Base-by-base conservation (phyloP, 305 asterid species). In the Fraxinus sp. region DNA sequence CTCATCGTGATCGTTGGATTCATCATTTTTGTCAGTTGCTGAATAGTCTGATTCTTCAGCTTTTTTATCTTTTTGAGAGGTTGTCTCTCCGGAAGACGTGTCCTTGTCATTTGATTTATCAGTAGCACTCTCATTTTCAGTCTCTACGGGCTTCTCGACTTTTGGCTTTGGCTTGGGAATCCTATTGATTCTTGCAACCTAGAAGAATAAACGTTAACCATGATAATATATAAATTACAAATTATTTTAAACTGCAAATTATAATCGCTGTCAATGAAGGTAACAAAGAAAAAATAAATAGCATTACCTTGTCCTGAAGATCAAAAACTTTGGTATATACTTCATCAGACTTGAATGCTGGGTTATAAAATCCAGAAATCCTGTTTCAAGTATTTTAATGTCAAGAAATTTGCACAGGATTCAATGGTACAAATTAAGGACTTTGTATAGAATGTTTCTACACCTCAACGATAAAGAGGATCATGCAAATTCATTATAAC, bases 91-190 rank as follows among this genome's bases (percentile, higher is more conserved):
- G 28, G 94, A 84, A 68, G 91, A 49, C 9, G 95, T 82, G 68
- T 87, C 86, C 0, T 81, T 77, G 52, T 89, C 36, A 43, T 89
- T 89, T 85, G 85, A 66, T 86, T 92, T 89, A 59, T 90, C 93
- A 28, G 75, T 81, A 32, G 22, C 81, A 80, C 73, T 86, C 80
- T 87, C 91, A 3, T 91, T 87, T 82, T 92, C 97, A 80, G 71
- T 89, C 87, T 91, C 90, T 83, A 78, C 86, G 2, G 90, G 87
- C 88, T 96, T 95, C 92, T 95, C 97, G 22, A 93, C 91, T 79
- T 93, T 94, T 4, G 98, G 97, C 88, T 92, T 96, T 82, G 99
- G 98, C 91, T 95, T 95, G 71, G 99, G 97, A 84, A 97, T 95
- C 86, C 88, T 89, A 86, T 95, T 91, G 55, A 95, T 89, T 24